Conservation (phyloP, 1,284 basidiomycete genomes). For the Rhizoctonia solani region DNA sequence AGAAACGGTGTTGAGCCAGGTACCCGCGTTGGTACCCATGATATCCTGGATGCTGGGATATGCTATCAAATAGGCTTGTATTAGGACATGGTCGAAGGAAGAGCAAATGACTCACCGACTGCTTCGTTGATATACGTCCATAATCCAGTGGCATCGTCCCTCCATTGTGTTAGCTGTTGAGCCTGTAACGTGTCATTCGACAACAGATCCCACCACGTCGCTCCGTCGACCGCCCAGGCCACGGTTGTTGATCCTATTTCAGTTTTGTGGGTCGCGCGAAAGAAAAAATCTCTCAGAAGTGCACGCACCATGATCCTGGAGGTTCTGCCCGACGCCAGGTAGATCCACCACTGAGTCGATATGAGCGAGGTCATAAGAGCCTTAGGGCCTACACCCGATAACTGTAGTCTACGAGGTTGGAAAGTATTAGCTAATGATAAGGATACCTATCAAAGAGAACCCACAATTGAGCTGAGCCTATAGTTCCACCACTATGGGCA, state of each 20-base stretch:
- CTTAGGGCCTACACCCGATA: conserved; percentile 68
- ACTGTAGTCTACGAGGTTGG: conserved; percentile 39
- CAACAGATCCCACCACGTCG: conserved; percentile 45
- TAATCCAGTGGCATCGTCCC: conserved; percentile 42
- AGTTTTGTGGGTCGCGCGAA: background rate
- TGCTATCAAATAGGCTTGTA: background rate
- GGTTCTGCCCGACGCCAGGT: conserved; percentile 58
- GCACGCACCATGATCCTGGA: conserved; percentile 57
- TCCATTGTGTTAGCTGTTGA: conserved; percentile 42
- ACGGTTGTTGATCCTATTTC: conserved; percentile 5
- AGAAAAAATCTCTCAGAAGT: background rate
- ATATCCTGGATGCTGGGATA: conserved; percentile 29
- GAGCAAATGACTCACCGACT: conserved; percentile 39
- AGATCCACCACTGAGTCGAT: conserved; percentile 60
- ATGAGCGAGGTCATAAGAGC: conserved; percentile 53
- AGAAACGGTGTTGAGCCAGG: conserved; percentile 15
- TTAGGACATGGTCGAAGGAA: background rate
- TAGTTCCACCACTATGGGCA: conserved; percentile 42
- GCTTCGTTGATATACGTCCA: conserved; percentile 50
- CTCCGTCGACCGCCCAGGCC: conserved; percentile 21
- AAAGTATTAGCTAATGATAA: background rate
- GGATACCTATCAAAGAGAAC: conserved; percentile 49
- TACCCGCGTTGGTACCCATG: background rate
- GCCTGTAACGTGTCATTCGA: conserved; percentile 40
- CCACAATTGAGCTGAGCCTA: conserved; percentile 50